Evolutionary conservation across 441 rosid genomes (phyloP).

Genomic region (Melastoma candidum): DNA sequence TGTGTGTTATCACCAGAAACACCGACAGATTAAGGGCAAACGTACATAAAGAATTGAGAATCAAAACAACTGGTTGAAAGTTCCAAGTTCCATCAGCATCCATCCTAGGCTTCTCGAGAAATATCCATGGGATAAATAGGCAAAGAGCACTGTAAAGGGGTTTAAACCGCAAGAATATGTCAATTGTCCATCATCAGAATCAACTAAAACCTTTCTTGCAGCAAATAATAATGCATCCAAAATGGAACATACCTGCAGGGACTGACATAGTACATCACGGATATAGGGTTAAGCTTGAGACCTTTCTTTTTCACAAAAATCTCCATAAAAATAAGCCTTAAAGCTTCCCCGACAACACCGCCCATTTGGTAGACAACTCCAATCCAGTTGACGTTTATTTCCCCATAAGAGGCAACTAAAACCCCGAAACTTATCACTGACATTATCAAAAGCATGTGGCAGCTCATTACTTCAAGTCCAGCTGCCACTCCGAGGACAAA

Average conservation of each 20-base stretch:
- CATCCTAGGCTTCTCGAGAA: slow-evolving; percentile 84
- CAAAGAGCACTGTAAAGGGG: slow-evolving; percentile 60
- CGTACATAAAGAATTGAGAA: slow-evolving; percentile 81
- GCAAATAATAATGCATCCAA: too few relatives aligned
- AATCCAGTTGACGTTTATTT: slow-evolving; percentile 72
- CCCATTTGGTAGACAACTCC: slow-evolving; percentile 99
- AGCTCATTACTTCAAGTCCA: slow-evolving; percentile 89
- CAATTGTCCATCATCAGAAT: too few relatives aligned
- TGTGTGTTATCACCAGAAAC: slow-evolving; percentile 86
- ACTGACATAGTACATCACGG: slow-evolving; percentile 86
- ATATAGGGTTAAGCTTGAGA: slow-evolving; percentile 77
- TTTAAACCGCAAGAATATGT: background rate
- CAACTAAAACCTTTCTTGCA: too few relatives aligned
- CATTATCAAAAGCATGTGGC: slow-evolving; percentile 92
- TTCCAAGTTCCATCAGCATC: slow-evolving; percentile 63
- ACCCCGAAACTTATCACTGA: slow-evolving; percentile 90
- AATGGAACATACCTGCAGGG: slow-evolving; percentile 70
- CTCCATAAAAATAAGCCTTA: slow-evolving; percentile 91
- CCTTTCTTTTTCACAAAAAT: slow-evolving; percentile 91
- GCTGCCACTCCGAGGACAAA: slow-evolving; percentile 86
- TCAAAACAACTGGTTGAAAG: slow-evolving; percentile 53
- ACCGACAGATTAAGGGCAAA: slow-evolving; percentile 98
- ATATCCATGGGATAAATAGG: slow-evolving; percentile 88
- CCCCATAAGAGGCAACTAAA: slow-evolving; percentile 91
- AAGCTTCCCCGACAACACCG: slow-evolving; percentile 91